Conservation (phyloP, 768 basidiomycete species). For the Leucosporidium scottii region DNA sequence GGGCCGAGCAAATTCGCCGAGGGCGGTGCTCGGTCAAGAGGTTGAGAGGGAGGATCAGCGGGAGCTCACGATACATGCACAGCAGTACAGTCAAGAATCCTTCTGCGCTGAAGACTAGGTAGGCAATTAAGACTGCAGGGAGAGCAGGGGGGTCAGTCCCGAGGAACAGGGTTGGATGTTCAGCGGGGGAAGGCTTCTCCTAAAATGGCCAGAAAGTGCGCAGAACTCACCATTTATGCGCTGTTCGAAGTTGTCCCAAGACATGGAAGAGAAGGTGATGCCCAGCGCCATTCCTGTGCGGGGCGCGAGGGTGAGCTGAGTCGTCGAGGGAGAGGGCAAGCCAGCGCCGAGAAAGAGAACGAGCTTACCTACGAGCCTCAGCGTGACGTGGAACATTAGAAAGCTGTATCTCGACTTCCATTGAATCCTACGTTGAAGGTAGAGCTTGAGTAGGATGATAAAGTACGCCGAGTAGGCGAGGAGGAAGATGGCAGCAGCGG, state of each 20-base stretch:
- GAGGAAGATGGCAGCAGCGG: not conserved
- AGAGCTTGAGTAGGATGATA: conserved; percentile 24
- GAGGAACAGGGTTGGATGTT: too few species aligned
- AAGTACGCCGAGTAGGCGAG: conserved; percentile 20
- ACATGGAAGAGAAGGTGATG: not conserved
- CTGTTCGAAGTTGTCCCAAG: not conserved
- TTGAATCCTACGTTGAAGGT: conserved; percentile 16
- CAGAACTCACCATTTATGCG: conserved; percentile 16
- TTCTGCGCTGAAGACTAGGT: conserved; percentile 32
- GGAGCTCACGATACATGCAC: conserved; percentile 20
- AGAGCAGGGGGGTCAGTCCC: too few species aligned
- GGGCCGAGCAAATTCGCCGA: not conserved
- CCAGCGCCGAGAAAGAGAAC: not conserved
- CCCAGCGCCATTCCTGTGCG: not conserved
- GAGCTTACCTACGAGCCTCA: not conserved
- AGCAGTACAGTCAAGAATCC: conserved; percentile 34
- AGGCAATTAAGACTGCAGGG: conserved; percentile 29
- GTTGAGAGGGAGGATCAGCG: too few species aligned
- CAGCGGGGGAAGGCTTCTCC: too few species aligned
- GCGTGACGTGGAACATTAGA: not conserved
- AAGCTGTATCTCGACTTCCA: conserved; percentile 25
- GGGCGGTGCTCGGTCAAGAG: too few species aligned
- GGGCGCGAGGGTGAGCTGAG: not conserved
- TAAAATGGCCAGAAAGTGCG: too few species aligned
- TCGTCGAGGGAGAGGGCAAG: not conserved